Evolutionary conservation across 2,329 filamentous ascomycete species (phyloP).

Genomic region (Cryphonectria nitschkei): DNA sequence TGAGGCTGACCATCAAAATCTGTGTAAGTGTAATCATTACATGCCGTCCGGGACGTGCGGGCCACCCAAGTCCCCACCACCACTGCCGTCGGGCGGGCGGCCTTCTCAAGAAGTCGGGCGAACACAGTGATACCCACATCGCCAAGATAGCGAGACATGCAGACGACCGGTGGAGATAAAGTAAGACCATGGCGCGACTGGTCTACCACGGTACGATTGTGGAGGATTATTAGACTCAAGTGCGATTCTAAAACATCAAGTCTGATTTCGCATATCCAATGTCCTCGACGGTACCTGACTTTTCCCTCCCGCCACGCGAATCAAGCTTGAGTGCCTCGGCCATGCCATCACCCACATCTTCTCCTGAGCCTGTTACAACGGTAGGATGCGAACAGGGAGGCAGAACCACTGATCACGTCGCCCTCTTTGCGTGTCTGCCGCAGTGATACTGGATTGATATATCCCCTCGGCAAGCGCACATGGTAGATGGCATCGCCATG

Average conservation of each 20-base stretch:
- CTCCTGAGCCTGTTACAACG: not conserved
- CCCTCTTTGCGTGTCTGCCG: not conserved
- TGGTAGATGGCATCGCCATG: not conserved
- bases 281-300: not conserved
- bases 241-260: too few relatives aligned
- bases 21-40: not conserved
- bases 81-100: conserved; percentile 32
- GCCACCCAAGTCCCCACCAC: not conserved
- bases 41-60: too few relatives aligned
- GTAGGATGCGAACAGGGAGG: not conserved
- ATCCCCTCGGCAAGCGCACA: not conserved
- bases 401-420: not conserved
- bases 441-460: not conserved
- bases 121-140: not conserved
- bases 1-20: not conserved
- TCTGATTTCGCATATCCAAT: not conserved
- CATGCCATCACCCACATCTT: not conserved
- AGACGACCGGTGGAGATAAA: not conserved
- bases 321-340: not conserved
- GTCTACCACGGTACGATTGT: not conserved
- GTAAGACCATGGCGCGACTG: not conserved
- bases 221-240: not conserved
- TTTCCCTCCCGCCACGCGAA: not conserved
- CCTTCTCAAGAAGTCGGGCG: conserved; percentile 37
- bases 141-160: conserved; percentile 25